Conservation (phyloP, 2,329 filamentous ascomycete species). For the Triangularia verruculosa region DNA sequence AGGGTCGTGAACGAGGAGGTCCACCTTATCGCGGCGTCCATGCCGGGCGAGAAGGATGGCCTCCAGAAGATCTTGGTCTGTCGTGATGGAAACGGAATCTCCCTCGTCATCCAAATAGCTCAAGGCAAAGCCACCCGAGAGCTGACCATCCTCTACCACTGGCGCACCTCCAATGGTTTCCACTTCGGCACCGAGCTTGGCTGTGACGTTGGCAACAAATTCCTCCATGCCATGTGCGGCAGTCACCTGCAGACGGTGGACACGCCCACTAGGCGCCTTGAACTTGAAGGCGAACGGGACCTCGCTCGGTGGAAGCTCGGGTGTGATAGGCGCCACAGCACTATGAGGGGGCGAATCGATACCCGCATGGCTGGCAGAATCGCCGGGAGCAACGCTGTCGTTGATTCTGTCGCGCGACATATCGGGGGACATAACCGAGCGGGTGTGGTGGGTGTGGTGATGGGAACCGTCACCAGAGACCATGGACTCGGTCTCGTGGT, state of each 20-base stretch:
- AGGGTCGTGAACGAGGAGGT: slow-evolving; percentile 93
- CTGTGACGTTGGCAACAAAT: slow-evolving; percentile 71
- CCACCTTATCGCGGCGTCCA: slow-evolving; percentile 82
- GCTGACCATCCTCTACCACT: slow-evolving; percentile 71
- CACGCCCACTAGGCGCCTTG: slow-evolving; percentile 91
- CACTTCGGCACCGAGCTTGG: slow-evolving; percentile 81
- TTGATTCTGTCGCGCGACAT: slow-evolving; percentile 64
- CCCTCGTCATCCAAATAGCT: slow-evolving; percentile 97
- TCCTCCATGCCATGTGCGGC: slow-evolving; percentile 77
- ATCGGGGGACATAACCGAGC: slow-evolving; percentile 81
- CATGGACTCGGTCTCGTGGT: slow-evolving; percentile 93
- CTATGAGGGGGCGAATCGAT: slow-evolving; percentile 73
- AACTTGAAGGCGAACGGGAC: slow-evolving; percentile 96
- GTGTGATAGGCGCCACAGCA: slow-evolving; percentile 43
- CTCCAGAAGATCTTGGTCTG: slow-evolving; percentile 87
- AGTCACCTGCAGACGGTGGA: slow-evolving; percentile 84
- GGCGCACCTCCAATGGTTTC: slow-evolving; percentile 81
- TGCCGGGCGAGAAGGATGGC: slow-evolving; percentile 81
- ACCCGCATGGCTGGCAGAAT: slow-evolving; percentile 91
- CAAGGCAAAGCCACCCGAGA: slow-evolving; percentile 80
- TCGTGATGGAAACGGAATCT: slow-evolving; percentile 94
- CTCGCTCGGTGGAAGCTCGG: slow-evolving; percentile 62
- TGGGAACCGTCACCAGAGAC: slow-evolving; percentile 87
- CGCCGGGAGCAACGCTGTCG: slow-evolving; percentile 86
- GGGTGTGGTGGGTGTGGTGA: slow-evolving; percentile 64